A percentile compares a stretch with the other conserved stretches of the same genome.
Evolutionary conservation across 2,329 filamentous ascomycete species (phyloP).

Genomic region (Hymenoscyphus scutula): DNA sequence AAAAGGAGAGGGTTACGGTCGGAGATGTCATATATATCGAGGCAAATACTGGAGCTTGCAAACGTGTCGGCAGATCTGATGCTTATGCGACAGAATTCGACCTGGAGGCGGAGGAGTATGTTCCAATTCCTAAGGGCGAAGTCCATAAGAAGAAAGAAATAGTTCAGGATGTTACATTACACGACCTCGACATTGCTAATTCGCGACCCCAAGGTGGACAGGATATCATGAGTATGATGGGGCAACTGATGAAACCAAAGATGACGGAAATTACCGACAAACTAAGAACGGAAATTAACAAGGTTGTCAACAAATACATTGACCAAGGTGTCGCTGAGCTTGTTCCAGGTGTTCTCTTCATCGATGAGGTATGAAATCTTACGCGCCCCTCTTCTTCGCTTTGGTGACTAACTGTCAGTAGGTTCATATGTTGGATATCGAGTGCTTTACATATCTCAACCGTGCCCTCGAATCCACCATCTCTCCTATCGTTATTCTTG

Average conservation of each 20-base stretch:
- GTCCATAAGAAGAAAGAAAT: slow-evolving; percentile 99
- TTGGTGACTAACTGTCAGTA: slow-evolving; percentile 39
- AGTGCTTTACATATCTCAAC: slow-evolving; percentile 99
- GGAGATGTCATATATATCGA: slow-evolving; percentile 99
- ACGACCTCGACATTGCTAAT: slow-evolving; percentile 95
- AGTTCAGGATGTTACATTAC: slow-evolving; percentile 95
- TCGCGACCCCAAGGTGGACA: slow-evolving; percentile 93
- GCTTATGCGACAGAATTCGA: slow-evolving; percentile 98
- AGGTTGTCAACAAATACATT: slow-evolving; percentile 98
- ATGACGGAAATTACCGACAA: slow-evolving; percentile 99
- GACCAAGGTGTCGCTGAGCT: slow-evolving; percentile 97
- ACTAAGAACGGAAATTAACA: slow-evolving; percentile 93
- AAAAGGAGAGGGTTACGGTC: slow-evolving; percentile 93
- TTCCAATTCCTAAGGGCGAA: slow-evolving; percentile 96
- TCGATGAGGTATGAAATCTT: slow-evolving; percentile 76
- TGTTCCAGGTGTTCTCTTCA: slow-evolving; percentile 97
- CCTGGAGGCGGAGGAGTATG: slow-evolving; percentile 97
- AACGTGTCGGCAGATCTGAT: slow-evolving; percentile 92
- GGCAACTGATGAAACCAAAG: slow-evolving; percentile 98
- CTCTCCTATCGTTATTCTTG: slow-evolving; percentile 94
- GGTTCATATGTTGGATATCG: slow-evolving; percentile 99
- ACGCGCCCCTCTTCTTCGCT: background rate
- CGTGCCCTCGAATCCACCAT: slow-evolving; percentile 94
- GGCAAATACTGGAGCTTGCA: slow-evolving; percentile 97
- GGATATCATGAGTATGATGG: slow-evolving; percentile 99